Conservation (phyloP, 2,329 filamentous ascomycete genomes). For the Penicillium hesseltinei region DNA sequence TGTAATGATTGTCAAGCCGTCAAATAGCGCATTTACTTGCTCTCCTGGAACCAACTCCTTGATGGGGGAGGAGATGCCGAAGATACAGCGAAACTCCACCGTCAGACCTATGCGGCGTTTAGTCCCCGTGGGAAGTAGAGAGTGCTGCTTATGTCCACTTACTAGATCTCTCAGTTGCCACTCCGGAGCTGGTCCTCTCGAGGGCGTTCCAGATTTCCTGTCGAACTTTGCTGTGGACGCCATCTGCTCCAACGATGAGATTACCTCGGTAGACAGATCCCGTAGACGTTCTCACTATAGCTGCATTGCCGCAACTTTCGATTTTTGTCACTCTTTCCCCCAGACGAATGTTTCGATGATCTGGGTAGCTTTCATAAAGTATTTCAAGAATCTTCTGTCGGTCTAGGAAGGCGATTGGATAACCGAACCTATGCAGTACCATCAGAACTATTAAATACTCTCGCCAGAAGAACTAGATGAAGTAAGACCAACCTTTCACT, state of each 20-base stretch:
- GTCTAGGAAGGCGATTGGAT: background rate
- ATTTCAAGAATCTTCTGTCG: background rate
- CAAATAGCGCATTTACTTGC: background rate
- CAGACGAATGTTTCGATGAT: background rate
- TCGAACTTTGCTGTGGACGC: background rate
- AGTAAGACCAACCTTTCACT: background rate
- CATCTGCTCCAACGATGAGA: constrained; percentile 1
- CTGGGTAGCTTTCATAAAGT: background rate
- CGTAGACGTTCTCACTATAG: background rate
- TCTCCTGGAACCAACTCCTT: background rate
- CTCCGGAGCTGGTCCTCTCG: background rate
- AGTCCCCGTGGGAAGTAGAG: background rate
- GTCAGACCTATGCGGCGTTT: background rate
- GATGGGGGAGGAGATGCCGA: background rate
- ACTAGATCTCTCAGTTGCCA: background rate
- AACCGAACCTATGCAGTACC: background rate
- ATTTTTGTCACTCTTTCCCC: background rate
- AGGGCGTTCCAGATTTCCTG: background rate
- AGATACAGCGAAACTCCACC: background rate
- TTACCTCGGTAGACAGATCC: background rate
- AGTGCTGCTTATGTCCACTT: background rate
- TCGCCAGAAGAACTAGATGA: background rate
- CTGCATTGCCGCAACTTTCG: background rate
- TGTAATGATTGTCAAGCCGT: background rate
- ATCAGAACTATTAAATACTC: background rate